Conservation (phyloP, 2,329 filamentous ascomycete genomes). For the Xylariales sp. region DNA sequence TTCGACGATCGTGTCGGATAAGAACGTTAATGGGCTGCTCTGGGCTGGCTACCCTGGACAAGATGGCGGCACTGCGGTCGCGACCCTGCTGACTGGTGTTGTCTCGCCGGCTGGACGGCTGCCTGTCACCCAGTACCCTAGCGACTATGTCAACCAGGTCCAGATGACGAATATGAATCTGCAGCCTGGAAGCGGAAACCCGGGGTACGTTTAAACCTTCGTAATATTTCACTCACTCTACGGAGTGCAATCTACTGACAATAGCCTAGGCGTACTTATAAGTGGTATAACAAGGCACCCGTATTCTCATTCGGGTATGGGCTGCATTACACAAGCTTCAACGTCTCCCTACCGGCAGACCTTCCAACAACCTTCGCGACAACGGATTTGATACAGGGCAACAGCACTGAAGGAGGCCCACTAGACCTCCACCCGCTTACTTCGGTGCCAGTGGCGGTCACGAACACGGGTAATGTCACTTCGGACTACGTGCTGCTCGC, state of each 20-base stretch:
- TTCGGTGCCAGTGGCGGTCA: constrained; percentile 56
- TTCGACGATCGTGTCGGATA: constrained; percentile 58
- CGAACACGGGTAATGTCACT: constrained; percentile 58
- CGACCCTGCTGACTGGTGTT: constrained; percentile 64
- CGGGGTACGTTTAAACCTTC: constrained; percentile 52
- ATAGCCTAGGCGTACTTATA: constrained; percentile 60
- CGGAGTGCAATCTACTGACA: background rate
- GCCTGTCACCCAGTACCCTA: constrained; percentile 67
- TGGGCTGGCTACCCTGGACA: constrained; percentile 72
- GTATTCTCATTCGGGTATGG: constrained; percentile 67
- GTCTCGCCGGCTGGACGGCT: constrained; percentile 64
- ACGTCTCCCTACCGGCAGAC: constrained; percentile 39
- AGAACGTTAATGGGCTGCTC: constrained; percentile 62
- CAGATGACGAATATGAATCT: constrained; percentile 68
- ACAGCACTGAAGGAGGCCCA: constrained; percentile 52
- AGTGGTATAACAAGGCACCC: constrained; percentile 64
- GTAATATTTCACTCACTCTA: background rate
- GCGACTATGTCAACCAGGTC: constrained; percentile 60
- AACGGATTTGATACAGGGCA: constrained; percentile 33
- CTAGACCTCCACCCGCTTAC: constrained; percentile 57
- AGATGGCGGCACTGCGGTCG: constrained; percentile 65
- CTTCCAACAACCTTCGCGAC: constrained; percentile 45
- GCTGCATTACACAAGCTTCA: constrained; percentile 69
- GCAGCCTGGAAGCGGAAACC: constrained; percentile 58
- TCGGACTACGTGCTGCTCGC: constrained; percentile 66